Percentiles rank a stretch among this genome's conserved stretches.
Evolutionary conservation across 2,329 filamentous ascomycete species (phyloP).

Genomic region (Aspergillus chevalieri): DNA sequence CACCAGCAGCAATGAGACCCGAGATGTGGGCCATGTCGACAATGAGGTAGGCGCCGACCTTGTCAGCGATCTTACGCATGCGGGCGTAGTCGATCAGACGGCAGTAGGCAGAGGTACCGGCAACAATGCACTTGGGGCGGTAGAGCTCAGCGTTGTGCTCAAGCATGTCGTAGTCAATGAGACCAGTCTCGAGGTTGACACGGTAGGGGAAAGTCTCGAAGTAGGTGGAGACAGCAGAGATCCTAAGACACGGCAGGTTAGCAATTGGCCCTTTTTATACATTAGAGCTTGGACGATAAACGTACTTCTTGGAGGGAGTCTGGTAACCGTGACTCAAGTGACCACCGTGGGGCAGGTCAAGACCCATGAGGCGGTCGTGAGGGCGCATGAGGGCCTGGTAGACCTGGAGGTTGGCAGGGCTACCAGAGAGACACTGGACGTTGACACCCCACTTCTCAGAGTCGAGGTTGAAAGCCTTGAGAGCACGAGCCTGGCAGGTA

Average conservation of each 20-base stretch:
- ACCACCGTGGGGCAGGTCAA: conserved; percentile 92
- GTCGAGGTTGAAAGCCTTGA: conserved; percentile 84
- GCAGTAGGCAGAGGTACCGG: conserved; percentile 92
- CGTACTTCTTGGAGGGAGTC: conserved; percentile 77
- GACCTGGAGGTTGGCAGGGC: conserved; percentile 93
- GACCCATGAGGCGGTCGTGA: conserved; percentile 93
- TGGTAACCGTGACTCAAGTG: conserved; percentile 97
- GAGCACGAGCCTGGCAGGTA: conserved; percentile 88
- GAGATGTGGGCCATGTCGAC: conserved; percentile 98
- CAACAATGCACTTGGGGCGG: conserved; percentile 91
- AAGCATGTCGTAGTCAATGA: conserved; percentile 91
- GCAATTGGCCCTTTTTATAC: not conserved
- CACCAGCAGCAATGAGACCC: conserved; percentile 83
- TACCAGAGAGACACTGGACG: conserved; percentile 88
- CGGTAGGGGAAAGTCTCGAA: conserved; percentile 97
- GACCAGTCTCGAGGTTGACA: conserved; percentile 78
- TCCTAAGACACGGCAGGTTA: conserved; percentile 43
- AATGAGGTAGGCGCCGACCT: conserved; percentile 84
- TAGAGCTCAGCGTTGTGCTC: conserved; percentile 84
- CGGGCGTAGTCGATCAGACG: conserved; percentile 90
- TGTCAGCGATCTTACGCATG: conserved; percentile 86
- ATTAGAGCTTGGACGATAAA: conserved; percentile 9
- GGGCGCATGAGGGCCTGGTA: conserved; percentile 92
- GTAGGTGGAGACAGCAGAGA: conserved; percentile 98
- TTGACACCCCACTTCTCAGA: conserved; percentile 95